phyloP scores from a whole-genome alignment of 2,329 filamentous ascomycete genomes.

The Ceratocystis destructans region DNA sequence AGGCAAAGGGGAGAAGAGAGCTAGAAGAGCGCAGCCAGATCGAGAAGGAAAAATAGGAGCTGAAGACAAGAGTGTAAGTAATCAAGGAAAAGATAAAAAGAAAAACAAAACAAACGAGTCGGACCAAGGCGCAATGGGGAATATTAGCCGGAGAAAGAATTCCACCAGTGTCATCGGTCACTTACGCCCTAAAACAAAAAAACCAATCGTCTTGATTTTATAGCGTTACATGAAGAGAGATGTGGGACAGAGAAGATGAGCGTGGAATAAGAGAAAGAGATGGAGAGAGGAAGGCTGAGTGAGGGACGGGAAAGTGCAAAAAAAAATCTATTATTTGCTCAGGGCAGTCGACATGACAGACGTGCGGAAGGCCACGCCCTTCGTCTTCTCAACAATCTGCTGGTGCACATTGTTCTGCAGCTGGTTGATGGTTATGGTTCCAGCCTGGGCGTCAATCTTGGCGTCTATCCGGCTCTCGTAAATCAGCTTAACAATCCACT shows the following conservation, averaged over 20 bases:
- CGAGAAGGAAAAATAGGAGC: neutral
- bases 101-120: too few relatives aligned
- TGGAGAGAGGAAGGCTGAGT: neutral
- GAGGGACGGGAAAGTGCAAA: neutral
- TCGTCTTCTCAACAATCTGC: conserved; percentile 97
- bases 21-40: neutral
- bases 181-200: too few relatives aligned
- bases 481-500: conserved; percentile 99
- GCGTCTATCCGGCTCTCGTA: conserved; percentile 93
- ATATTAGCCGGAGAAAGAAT: neutral
- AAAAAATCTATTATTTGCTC: conserved; percentile 32
- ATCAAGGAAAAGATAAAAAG: neutral
- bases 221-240: neutral
- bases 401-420: conserved; percentile 97
- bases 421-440: conserved; percentile 98
- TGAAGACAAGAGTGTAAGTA: neutral
- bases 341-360: conserved; percentile 71
- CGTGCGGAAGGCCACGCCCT: conserved; percentile 96
- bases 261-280: neutral
- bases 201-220: too few relatives aligned
- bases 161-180: too few relatives aligned
- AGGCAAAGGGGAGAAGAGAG: neutral
- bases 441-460: conserved; percentile 98
- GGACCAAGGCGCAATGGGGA: neutral
- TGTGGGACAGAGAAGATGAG: neutral